Evolutionary conservation across 208 protist species (phyloP), one percentile per base, ranked within the genome.

Genomic region (Willaertia magna): DNA sequence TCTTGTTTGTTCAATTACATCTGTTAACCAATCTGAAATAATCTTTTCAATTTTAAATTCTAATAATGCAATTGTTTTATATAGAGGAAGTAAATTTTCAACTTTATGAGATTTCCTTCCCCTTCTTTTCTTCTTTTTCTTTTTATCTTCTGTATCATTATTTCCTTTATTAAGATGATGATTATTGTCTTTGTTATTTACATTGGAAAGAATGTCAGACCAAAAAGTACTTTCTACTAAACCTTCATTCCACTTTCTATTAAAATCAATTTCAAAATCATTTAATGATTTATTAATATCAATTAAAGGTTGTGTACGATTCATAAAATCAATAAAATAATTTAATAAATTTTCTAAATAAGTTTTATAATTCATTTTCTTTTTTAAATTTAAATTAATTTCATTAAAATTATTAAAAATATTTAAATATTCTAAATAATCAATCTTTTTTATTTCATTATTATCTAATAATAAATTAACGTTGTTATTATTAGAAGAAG

Each of bases 1-100:
- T 12, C 79, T 88, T 30, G 92, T 93, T 59, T 88, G 75, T 44
- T 94, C 34, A 3, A 94, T 83, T 30, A 87, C 74, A 39, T 94
- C 91, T 0, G 26, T 55, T 16, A 94, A 59, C 12, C 86, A 61
- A 18, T 88, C 83, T 42, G 26, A 20, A 0, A 94, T 39, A 42
- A 44, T 55, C 9, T 55, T 83, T 26, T 12, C 14, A 42, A 83
- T 83, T n/a, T 79, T 79, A 2, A 6, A 0, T 79, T 79, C 75
- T 11, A 79, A 30, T 34, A 79, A 48, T 26, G 75, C 39, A 14
- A 48, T 48, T 34, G 39, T 14, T 47, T 39, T 43, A n/a, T n/a
- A n/a, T n/a, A n/a, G n/a, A n/a, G n/a, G n/a, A n/a, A n/a, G n/a
- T 52, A n/a, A 39, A 3, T 44, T 55, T 1, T 46, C n/a, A 2